Conservation (phyloP, 257 asterid species). For the Sherardia arvensis region DNA sequence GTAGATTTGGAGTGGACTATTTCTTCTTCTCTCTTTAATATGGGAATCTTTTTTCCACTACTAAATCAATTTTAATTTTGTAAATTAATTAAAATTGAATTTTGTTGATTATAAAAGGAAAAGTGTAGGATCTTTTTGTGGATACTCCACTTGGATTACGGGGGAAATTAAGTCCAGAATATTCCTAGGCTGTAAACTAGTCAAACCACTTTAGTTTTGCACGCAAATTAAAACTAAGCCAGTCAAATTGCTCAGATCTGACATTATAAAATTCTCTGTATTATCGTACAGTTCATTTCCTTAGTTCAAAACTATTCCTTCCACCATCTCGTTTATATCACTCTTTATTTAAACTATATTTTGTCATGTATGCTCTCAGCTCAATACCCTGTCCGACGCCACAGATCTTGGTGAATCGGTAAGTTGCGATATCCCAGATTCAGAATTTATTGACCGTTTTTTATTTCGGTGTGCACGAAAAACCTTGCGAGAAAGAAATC, state of each 20-base stretch:
- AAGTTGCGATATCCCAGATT: no score
- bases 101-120: not conserved
- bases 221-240: not conserved
- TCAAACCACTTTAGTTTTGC: not conserved
- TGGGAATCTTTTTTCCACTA: not conserved
- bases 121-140: slow-evolving; percentile 1
- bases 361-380: no score
- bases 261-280: not conserved
- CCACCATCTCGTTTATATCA: not conserved
- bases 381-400: no score
- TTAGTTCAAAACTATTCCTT: not conserved
- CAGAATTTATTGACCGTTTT: no score
- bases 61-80: no score
- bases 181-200: not conserved
- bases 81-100: not conserved
- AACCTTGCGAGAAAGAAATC: no score
- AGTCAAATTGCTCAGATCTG: not conserved
- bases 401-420: no score
- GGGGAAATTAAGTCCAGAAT: not conserved
- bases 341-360: no score
- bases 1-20: not conserved
- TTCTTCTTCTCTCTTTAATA: no score
- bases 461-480: no score
- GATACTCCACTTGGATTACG: not conserved
- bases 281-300: not conserved